These are phyloP conservation scores for Colletotrichum kahawae DNA, from an alignment of 2,329 filamentous ascomycete genomes.

Conservation along the genomic window DNA sequence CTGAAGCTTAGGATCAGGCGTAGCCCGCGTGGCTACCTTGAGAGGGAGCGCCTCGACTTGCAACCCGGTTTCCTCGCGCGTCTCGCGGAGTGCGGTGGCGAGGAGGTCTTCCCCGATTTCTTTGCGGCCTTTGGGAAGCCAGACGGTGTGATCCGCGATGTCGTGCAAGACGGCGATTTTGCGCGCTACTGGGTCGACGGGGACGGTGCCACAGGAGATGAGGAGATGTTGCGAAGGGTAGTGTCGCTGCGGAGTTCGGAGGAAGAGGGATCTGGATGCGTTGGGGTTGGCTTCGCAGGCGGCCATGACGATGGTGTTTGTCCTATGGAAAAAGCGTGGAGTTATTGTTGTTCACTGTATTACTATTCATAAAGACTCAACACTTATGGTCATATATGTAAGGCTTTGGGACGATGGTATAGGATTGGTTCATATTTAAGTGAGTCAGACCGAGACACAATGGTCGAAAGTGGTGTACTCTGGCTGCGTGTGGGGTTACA, in stretches of 20 bases:
- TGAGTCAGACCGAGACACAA: neutral
- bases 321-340: neutral
- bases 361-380: neutral
- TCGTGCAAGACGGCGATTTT: slow-evolving; percentile 43
- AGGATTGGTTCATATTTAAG: neutral
- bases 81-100: slow-evolving; percentile 49
- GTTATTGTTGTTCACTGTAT: neutral
- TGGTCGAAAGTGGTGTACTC: no score
- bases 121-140: slow-evolving; percentile 55
- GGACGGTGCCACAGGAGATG: slow-evolving; percentile 46
- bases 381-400: accelerated
- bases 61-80: slow-evolving; percentile 50
- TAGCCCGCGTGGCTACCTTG: neutral
- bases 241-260: neutral
- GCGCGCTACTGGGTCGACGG: slow-evolving; percentile 38
- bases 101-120: slow-evolving; percentile 49
- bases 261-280: neutral
- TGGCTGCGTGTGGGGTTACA: accelerated
- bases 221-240: neutral
- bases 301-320: neutral
- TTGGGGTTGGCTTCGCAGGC: neutral
- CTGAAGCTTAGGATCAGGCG: neutral
- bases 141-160: slow-evolving; percentile 45
- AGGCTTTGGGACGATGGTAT: neutral
- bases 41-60: neutral